A percentile compares a stretch with the other conserved stretches of the same genome.
phyloP scores from a whole-genome alignment of 2,329 filamentous ascomycete genomes.

The Cryphonectria carpinicola region DNA sequence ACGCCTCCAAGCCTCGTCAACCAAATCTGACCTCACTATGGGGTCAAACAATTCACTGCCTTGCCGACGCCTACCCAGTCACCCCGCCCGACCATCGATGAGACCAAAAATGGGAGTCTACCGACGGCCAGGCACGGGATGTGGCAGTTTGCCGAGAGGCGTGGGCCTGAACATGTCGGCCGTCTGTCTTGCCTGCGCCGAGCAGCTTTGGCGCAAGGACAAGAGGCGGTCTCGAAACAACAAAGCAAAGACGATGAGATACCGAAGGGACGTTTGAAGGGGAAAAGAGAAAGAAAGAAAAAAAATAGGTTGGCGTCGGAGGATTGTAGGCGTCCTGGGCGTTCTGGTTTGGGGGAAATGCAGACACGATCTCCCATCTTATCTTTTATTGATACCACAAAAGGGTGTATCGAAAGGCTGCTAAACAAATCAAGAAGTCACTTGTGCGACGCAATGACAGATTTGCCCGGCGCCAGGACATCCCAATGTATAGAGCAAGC shows the following conservation, averaged over 20 bases:
- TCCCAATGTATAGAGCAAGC: neutral
- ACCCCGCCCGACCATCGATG: neutral
- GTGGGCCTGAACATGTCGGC: neutral
- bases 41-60: neutral
- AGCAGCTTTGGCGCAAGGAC: neutral
- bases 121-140: neutral
- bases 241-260: neutral
- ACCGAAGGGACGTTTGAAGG: neutral
- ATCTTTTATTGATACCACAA: slow-evolving; percentile 5
- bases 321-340: neutral
- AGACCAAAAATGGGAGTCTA: neutral
- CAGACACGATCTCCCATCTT: neutral
- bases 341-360: neutral
- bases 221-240: neutral
- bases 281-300: too few relatives aligned
- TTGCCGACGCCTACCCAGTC: neutral
- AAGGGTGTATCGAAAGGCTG: neutral
- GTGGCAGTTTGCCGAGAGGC: neutral
- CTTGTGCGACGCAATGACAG: neutral
- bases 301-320: neutral
- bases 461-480: neutral
- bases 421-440: neutral
- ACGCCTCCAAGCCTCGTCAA: neutral
- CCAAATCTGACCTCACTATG: neutral
- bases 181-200: too few relatives aligned